Evolutionary conservation across 352 stramenopile genomes (phyloP), one percentile per base, ranked within the genome.

Genomic region (Phytophthora parvispora): DNA sequence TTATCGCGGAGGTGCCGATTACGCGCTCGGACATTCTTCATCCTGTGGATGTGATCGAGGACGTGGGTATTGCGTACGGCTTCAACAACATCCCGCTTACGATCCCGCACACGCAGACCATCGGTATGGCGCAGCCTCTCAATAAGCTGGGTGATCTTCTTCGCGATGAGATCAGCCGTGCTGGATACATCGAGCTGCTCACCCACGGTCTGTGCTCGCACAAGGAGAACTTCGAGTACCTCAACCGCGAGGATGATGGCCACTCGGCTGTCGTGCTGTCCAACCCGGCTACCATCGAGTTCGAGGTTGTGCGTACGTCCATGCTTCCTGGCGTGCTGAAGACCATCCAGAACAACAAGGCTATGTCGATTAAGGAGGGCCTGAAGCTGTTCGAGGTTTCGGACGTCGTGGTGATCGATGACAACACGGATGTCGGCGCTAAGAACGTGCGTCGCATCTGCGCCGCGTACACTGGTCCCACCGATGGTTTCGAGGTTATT

Each of bases 301-400:
- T 99, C 75, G 96, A 99, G 84, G 86, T 99, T 54, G 97, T 99
- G 25, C 96, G 98, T 62, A 99, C 98, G 34, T 99, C 97, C 12
- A 96, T 99, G 75, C 79, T 99, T 18, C 97, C 98, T 0, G 98
- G 98, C 55, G 85, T 99, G 61, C 83, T 99, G 60, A 99, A 99
- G 84, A 99, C 97, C 28, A 91, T 99, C 42, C 94, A 99, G 74
- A 98, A 99, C 88, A 99, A 99, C 87, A 99, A 99, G 83, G 90
- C 84, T 27, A 93, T 97, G 78, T 97, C 92, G 57, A 97, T 99
- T 66, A 98, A 98, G 60, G 90, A 98, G 24, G 98, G 98, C 2
- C 90, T 99, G 50, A 99, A 99, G 79, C 86, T 99, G 31, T 99
- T 99, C 80, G 98, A 99, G 83, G 91, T 99, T 58, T 99, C 93